Conservation (phyloP, 139 green algal genomes). For the Monoraphidium neglectum region DNA sequence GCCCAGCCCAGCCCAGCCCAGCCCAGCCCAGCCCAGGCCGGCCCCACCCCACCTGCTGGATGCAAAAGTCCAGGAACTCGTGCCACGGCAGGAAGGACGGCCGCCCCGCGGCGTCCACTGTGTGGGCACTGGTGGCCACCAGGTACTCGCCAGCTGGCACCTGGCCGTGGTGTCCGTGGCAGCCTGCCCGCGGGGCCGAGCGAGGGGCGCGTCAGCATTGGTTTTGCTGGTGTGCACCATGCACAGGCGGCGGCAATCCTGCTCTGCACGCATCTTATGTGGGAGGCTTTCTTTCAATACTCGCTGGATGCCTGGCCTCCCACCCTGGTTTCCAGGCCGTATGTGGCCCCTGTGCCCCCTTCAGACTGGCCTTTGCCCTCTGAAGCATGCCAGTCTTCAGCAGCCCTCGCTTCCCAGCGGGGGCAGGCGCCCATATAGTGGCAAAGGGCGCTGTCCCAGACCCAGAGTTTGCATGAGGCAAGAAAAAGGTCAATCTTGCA, state of each 20-base stretch:
- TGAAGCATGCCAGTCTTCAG: not conserved
- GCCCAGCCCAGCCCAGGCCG: too few relatives aligned
- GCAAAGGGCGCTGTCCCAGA: too few relatives aligned
- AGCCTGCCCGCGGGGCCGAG: slow-evolving; percentile 26
- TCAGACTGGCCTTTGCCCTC: not conserved
- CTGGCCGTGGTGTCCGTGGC: slow-evolving; percentile 62
- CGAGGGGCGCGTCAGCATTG: too few relatives aligned
- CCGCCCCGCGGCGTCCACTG: slow-evolving; percentile 6
- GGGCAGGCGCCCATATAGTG: too few relatives aligned
- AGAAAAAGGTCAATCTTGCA: too few relatives aligned
- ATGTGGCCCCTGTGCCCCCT: not conserved
- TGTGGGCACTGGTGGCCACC: slow-evolving; percentile 53
- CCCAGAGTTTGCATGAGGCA: too few relatives aligned
- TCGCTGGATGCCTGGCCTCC: not conserved
- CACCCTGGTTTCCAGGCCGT: not conserved
- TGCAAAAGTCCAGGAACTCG: slow-evolving; percentile 41
- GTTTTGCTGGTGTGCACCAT: too few relatives aligned
- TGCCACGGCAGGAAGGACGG: slow-evolving; percentile 40
- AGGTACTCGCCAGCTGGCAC: slow-evolving; percentile 60
- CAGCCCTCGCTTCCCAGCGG: too few relatives aligned
- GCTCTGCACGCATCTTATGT: not conserved
- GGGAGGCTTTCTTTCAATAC: not conserved
- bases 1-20: too few relatives aligned
- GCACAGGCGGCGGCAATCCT: not conserved
- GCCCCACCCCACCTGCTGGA: too few relatives aligned